Evolutionary conservation across 2,329 filamentous ascomycete genomes (phyloP).

Genomic region (Sodiomyces alkalinus): DNA sequence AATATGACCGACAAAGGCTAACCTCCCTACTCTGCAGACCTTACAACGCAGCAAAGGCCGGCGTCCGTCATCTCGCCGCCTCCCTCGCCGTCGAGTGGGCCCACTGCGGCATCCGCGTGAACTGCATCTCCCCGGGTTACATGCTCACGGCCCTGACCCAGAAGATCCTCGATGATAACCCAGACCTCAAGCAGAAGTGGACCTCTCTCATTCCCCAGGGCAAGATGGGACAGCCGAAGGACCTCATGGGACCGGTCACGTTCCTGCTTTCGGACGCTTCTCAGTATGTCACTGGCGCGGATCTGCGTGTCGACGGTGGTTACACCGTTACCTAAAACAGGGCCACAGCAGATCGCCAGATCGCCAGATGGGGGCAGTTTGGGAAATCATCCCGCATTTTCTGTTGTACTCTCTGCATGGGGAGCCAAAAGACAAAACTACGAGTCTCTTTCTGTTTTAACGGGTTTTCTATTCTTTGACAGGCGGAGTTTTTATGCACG

Average conservation of each 20-base stretch:
- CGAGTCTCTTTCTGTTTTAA: too few species aligned
- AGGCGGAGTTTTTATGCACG: too few species aligned
- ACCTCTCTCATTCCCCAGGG: constrained; percentile 82
- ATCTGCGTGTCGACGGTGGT: constrained; percentile 74
- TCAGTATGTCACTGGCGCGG: constrained; percentile 55
- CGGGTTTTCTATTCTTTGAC: too few species aligned
- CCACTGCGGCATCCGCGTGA: constrained; percentile 72
- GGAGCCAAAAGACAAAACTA: too few species aligned
- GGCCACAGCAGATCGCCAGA: too few species aligned
- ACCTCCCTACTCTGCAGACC: constrained; percentile 32
- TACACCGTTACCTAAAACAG: constrained; percentile 59
- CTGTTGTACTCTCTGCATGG: too few species aligned
- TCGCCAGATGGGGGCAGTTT: too few species aligned
- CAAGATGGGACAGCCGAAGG: constrained; percentile 83
- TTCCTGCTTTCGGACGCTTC: constrained; percentile 73
- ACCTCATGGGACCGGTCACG: constrained; percentile 84
- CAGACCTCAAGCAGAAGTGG: constrained; percentile 80
- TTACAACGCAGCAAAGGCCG: constrained; percentile 89
- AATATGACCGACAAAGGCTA: constrained; percentile 5
- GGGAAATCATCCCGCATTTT: too few species aligned
- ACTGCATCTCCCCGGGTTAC: constrained; percentile 90
- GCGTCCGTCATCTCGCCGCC: constrained; percentile 72
- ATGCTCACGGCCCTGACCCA: constrained; percentile 92
- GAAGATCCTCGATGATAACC: constrained; percentile 89
- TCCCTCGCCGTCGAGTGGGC: constrained; percentile 94